These are phyloP conservation scores for Eucalyptus cladocalyx DNA, from an alignment of 345 rosid genomes.

Conservation along the genomic window DNA sequence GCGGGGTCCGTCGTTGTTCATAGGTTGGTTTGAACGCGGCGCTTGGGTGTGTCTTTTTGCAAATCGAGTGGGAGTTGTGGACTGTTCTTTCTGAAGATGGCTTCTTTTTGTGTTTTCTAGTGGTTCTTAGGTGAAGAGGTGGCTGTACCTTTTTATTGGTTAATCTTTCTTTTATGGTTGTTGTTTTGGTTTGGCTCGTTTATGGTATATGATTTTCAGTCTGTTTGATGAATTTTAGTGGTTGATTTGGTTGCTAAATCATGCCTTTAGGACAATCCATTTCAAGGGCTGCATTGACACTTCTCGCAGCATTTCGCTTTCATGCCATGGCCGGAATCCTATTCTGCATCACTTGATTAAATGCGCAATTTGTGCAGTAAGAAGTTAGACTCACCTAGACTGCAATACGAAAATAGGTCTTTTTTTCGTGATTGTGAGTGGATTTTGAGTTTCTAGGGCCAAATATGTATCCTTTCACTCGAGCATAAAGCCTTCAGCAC, in stretches of 20 bases:
- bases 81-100: background rate
- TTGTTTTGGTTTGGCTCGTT: background rate
- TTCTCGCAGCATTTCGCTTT: background rate
- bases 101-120: background rate
- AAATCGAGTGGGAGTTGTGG: background rate
- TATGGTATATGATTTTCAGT: background rate
- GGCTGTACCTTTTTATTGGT: accelerated
- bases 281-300: background rate
- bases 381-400: background rate
- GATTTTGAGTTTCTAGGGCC: background rate
- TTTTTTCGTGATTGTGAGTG: background rate
- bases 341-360: background rate
- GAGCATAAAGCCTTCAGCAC: background rate
- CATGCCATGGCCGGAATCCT: background rate
- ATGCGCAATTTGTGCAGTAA: background rate
- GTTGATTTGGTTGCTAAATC: background rate
- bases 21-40: background rate
- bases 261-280: background rate
- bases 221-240: background rate
- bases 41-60: background rate
- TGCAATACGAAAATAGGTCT: background rate
- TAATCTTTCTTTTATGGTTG: background rate
- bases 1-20: background rate
- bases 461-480: background rate
- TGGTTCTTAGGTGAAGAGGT: background rate